These are phyloP conservation scores for Cercophora scortea DNA, from an alignment of 495 filamentous ascomycete species.

Conservation along the genomic window DNA sequence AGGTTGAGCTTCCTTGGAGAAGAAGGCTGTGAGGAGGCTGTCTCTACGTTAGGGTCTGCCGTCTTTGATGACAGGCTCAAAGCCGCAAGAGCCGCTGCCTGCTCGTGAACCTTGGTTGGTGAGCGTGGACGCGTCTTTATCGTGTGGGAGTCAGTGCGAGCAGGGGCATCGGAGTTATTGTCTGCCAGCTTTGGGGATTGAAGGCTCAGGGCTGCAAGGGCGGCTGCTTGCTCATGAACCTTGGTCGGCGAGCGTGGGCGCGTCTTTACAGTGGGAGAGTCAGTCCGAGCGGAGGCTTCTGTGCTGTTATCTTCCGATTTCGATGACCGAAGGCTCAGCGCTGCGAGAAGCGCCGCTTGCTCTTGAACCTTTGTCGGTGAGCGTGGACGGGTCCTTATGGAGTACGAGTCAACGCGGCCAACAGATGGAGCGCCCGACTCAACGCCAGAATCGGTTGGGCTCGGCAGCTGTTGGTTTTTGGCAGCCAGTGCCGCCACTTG, in stretches of 20 bases:
- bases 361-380: too few relatives aligned
- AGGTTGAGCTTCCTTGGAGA: slow-evolving; percentile 47
- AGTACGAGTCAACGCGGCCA: background rate
- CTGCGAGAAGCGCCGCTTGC: too few relatives aligned
- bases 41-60: slow-evolving; percentile 19
- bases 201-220: slow-evolving; percentile 25
- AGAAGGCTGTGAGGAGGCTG: slow-evolving; percentile 28
- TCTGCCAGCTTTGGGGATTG: slow-evolving; percentile 22
- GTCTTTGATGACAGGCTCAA: slow-evolving; percentile 26
- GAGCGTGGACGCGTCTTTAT: slow-evolving; percentile 20
- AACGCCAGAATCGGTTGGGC: too few relatives aligned
- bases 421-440: too few relatives aligned
- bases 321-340: slow-evolving; percentile 1
- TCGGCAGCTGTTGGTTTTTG: slow-evolving; percentile 14
- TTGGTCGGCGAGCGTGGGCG: slow-evolving; percentile 26
- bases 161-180: slow-evolving; percentile 18
- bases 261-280: background rate
- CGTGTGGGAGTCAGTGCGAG: slow-evolving; percentile 37
- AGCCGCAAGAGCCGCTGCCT: slow-evolving; percentile 33
- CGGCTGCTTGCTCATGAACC: slow-evolving; percentile 37
- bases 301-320: slow-evolving; percentile 19
- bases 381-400: background rate
- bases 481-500: slow-evolving; percentile 33
- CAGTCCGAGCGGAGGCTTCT: background rate
- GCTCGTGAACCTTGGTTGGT: slow-evolving; percentile 35